Evolutionary conservation across 1,284 basidiomycete genomes (phyloP), one percentile per base, ranked within the genome.

Genomic region (Cystobasidium pallidum): DNA sequence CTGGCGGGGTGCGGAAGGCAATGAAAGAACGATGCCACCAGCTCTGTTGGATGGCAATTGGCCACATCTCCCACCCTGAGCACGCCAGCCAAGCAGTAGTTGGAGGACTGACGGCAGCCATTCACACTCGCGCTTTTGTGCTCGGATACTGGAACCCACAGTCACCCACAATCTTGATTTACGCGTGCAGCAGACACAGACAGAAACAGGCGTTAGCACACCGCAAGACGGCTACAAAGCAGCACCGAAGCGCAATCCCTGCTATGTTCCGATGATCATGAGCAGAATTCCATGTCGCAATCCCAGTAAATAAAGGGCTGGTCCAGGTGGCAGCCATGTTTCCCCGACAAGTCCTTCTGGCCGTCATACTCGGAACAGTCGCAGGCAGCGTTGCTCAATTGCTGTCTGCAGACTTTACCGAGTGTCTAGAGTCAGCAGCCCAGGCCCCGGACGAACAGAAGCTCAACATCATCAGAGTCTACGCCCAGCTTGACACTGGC

Each of bases 401-500:
- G 36, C 55, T 73, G 28, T 49, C 39, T 21, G 72, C 66, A 13
- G 45, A 59, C 2, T 67, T 62, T 45, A 62, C 64, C 39, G 47
- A 66, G 17, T 78, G 77, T 58, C 64, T 78, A 43, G 61, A 68
- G 8, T 39, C 59, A 0, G 59, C 63, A 7, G 13, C 32, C 2
- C 43, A 72, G 49, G 77, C 77, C 0, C 58, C 76, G 0, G 17
- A 10, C 1, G 66, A 75, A 32, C 72, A 68, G 41, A 75, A 70
- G 36, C 75, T 78, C 66, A 52, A 62, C 36, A 66, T 78, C 52
- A 59, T 70, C 8, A 17, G 52, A 32, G 64, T 75, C 30, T 77
- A 74, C 39, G 75, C 77, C 19, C 76, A 77, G 73, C 73, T 75
- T 52, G 75, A 76, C 55, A 75, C 74, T 0, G 76, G 76, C 19